Percentiles rank a stretch among this genome's conserved stretches.
Evolutionary conservation across 106 monocot species (phyloP).

Genomic region (Chionographis japonica): DNA sequence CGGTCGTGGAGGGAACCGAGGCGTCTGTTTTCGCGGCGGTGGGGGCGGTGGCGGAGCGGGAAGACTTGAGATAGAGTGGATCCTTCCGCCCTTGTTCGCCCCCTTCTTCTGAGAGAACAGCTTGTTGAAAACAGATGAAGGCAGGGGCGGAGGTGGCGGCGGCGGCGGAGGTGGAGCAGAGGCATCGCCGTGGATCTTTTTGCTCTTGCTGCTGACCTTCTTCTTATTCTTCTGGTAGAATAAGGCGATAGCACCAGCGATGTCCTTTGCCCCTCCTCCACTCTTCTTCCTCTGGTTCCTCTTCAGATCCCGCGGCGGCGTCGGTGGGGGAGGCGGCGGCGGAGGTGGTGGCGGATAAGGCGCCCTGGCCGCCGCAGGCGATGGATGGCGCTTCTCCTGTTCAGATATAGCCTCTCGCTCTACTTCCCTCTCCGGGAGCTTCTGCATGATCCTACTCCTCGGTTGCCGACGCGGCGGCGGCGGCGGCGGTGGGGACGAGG

Average conservation of each 20-base stretch:
- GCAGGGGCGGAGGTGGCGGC: conserved; percentile 37
- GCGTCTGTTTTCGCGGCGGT: neutral
- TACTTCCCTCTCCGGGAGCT: neutral
- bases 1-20: neutral
- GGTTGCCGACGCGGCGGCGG: neutral
- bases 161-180: conserved; percentile 37
- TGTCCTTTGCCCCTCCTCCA: conserved; percentile 53
- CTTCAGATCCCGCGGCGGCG: neutral
- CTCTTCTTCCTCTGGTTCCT: conserved; percentile 35
- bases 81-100: conserved; percentile 38
- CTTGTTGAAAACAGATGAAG: conserved; percentile 36
- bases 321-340: conserved; percentile 27
- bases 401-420: neutral
- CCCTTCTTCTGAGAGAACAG: conserved; percentile 48
- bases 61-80: conserved; percentile 11
- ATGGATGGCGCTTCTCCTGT: neutral
- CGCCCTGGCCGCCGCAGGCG: neutral
- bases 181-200: conserved; percentile 15
- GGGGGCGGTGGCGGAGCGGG: conserved; percentile 5
- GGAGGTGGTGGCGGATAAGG: conserved; percentile 9
- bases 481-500: conserved; percentile 2
- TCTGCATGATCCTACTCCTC: conserved; percentile 13
- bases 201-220: conserved; percentile 24
- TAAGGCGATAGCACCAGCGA: conserved; percentile 44
- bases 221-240: conserved; percentile 71